phyloP scores from a whole-genome alignment of 2,329 filamentous ascomycete genomes.

The Pyricularia sp. region DNA sequence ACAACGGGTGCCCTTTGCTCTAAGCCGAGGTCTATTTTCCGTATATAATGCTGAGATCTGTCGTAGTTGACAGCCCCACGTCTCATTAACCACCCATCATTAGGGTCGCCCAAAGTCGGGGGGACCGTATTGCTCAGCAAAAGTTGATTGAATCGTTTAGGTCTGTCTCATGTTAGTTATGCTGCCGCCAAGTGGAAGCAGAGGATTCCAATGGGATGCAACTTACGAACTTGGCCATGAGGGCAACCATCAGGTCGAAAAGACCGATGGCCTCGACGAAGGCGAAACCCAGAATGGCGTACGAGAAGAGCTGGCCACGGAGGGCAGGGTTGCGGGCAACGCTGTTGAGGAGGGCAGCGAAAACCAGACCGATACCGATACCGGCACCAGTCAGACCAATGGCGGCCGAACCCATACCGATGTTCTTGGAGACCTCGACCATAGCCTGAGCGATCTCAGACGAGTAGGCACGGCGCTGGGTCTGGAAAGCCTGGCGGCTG shows the following conservation, averaged over 20 bases:
- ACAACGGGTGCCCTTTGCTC: slow-evolving; percentile 2
- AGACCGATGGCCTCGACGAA: slow-evolving; percentile 55
- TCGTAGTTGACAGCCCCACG: slow-evolving; percentile 5
- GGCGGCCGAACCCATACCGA: slow-evolving; percentile 82
- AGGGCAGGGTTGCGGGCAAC: slow-evolving; percentile 92
- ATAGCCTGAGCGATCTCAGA: slow-evolving; percentile 83
- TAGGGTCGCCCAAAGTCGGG: slow-evolving; percentile 4
- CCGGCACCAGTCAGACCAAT: slow-evolving; percentile 87
- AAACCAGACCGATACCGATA: slow-evolving; percentile 94
- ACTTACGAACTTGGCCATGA: slow-evolving; percentile 85
- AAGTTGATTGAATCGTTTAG: slow-evolving; percentile 14
- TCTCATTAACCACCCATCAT: slow-evolving; percentile 7
- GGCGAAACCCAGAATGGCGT: slow-evolving; percentile 56
- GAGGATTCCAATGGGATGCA: slow-evolving; percentile 59
- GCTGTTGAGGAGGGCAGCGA: slow-evolving; percentile 80
- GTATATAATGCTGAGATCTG: slow-evolving; percentile 4
- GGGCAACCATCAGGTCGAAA: slow-evolving; percentile 68
- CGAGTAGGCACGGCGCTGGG: slow-evolving; percentile 65
- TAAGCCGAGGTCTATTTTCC: slow-evolving; percentile 4
- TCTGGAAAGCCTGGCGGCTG: slow-evolving; percentile 43
- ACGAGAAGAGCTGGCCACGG: slow-evolving; percentile 79
- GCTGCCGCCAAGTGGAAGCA: slow-evolving; percentile 67
- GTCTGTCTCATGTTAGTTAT: slow-evolving; percentile 11
- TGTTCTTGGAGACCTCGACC: slow-evolving; percentile 85
- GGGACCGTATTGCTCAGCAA: slow-evolving; percentile 1